Conservation (phyloP, 495 filamentous ascomycete species). For the Chaetomium tenue region DNA sequence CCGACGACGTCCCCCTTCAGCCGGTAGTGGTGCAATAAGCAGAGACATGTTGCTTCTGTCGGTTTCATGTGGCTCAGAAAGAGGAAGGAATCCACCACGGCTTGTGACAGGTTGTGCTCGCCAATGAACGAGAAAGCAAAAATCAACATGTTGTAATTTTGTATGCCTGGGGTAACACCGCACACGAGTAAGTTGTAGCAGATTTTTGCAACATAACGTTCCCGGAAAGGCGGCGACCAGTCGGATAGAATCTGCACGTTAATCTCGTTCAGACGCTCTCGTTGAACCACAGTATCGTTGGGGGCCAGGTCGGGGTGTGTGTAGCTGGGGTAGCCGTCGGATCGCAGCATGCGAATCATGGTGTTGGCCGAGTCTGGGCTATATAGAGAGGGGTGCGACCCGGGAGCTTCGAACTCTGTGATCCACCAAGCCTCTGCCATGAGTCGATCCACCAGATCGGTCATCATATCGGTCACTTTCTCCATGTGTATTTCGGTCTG, state of each 20-base stretch:
- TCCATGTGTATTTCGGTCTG: conserved; percentile 17
- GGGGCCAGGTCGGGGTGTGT: conserved; percentile 27
- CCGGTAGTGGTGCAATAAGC: conserved; percentile 57
- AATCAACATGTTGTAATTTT: conserved; percentile 68
- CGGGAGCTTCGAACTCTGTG: conserved; percentile 20
- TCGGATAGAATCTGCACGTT: conserved; percentile 38
- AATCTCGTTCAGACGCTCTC: conserved; percentile 35
- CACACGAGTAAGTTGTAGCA: conserved; percentile 65
- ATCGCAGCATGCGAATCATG: conserved; percentile 32
- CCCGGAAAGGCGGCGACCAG: conserved; percentile 23
- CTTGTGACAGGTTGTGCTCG: conserved; percentile 50
- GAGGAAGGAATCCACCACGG: conserved; percentile 55
- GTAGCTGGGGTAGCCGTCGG: conserved; percentile 41
- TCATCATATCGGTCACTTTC: conserved; percentile 21
- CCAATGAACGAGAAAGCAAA: conserved; percentile 53
- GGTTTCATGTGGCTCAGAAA: conserved; percentile 47
- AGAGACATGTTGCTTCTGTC: conserved; percentile 53
- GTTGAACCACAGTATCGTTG: conserved; percentile 16
- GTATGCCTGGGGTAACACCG: conserved; percentile 54
- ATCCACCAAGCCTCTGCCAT: conserved; percentile 26
- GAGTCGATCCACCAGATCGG: conserved; percentile 30
- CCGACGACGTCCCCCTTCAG: conserved; percentile 38
- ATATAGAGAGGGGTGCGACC: not conserved
- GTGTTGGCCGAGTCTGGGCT: conserved; percentile 36
- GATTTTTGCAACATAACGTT: conserved; percentile 53